Conservation (phyloP, 495 filamentous ascomycete genomes). For the Talaromyces trachyspermus region DNA sequence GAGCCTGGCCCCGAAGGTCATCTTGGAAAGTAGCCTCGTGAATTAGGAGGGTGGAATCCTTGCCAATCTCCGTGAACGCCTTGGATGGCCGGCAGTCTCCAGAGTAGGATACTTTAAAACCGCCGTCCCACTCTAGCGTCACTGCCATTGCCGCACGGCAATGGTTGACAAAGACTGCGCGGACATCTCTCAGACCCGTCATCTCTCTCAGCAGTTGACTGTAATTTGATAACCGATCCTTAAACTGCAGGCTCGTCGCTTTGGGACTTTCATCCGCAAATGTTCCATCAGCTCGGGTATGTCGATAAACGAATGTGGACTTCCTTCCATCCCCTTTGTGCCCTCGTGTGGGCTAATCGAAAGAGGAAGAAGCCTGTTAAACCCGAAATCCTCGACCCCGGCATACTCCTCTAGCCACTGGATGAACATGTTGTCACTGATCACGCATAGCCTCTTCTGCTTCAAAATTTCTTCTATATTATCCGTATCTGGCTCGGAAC, state of each 20-base stretch:
- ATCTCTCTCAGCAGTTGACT: constrained; percentile 29
- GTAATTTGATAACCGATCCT: constrained; percentile 17
- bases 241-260: constrained; percentile 22
- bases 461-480: constrained; percentile 29
- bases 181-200: constrained; percentile 36
- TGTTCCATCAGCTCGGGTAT: constrained; percentile 20
- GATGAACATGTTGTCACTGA: constrained; percentile 58
- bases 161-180: constrained; percentile 61
- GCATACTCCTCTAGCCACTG: constrained; percentile 72
- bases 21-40: constrained; percentile 97
- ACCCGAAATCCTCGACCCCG: constrained; percentile 68
- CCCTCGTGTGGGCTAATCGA: not conserved
- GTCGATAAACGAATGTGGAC: constrained; percentile 17
- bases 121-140: constrained; percentile 64
- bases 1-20: constrained; percentile 66
- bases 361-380: constrained; percentile 45
- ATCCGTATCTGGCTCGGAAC: constrained; percentile 17
- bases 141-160: constrained; percentile 73
- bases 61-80: constrained; percentile 61
- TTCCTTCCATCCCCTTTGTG: not conserved
- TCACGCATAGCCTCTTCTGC: constrained; percentile 48
- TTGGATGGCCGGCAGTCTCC: constrained; percentile 81
- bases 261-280: constrained; percentile 16
- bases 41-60: constrained; percentile 70
- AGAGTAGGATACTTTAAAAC: constrained; percentile 85